Base-by-base conservation (phyloP, 2,329 filamentous ascomycete species). In the Trichoderma pleuroti region DNA sequence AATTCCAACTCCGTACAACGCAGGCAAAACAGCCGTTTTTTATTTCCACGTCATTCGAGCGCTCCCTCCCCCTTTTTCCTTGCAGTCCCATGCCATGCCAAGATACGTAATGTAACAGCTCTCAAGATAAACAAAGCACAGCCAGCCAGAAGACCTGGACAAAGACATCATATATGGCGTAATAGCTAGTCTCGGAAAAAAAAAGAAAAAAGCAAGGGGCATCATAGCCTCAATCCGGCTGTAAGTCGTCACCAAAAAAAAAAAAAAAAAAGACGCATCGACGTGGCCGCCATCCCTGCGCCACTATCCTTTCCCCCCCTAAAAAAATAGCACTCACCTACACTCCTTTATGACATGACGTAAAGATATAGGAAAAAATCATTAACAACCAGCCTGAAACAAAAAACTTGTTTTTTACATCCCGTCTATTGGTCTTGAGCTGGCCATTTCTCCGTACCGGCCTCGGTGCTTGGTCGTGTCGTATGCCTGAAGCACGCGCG, bases 381-480 rank as follows among this genome's bases (percentile, higher is more conserved):
- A 70, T 70, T 70, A 63, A 63, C 56, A 34, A 59, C 59, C 68
- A 60, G 39, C 62, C 54, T 59, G n/a, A 66, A 60, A 66, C 62
- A 54, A 42, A 54, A 42, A 42, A 46, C 30, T 14, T 21, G n/a
- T 34, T 59, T 34, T 68, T 68, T 61, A 68, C 24, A 67, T 67
- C 70, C 63, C 64, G 32, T 71, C 70, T 71, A 71, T 68, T 36
- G 80, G 77, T 71, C 82, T 78, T 67, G 83, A 85, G 70, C 81
- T 84, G 71, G 90, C 89, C 95, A 99, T 98, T 85, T 99, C 96
- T 79, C 96, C 96, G 83, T 97, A 98, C 74, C 93, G 86, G 62
- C 96, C 96, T 84, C 96, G 88, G 79, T 93, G 90, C 80, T 92
- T 91, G 73, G 96, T 99, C 66, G 96, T 99, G 83, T 99, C 96